phyloP scores from a whole-genome alignment of 345 rosid species.

The Reutealis trisperma region DNA sequence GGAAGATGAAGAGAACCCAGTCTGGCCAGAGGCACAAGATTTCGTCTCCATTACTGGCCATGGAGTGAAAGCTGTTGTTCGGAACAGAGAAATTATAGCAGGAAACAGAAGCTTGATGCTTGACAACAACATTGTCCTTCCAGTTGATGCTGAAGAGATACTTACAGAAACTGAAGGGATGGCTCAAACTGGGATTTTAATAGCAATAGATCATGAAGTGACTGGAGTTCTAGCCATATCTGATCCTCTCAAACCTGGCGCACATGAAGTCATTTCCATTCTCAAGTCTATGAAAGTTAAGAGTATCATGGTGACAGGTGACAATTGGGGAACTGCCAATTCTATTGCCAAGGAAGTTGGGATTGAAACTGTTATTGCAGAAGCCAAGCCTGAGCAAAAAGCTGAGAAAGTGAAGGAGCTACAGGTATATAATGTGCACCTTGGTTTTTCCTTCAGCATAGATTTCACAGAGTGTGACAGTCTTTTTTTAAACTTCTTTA shows the following conservation, averaged over 20 bases:
- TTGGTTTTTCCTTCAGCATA: not conserved
- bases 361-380: constrained; percentile 73
- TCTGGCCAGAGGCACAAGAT: constrained; percentile 80
- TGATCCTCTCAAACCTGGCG: constrained; percentile 79
- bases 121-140: constrained; percentile 41
- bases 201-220: constrained; percentile 59
- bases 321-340: constrained; percentile 94
- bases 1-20: constrained; percentile 71
- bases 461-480: not conserved
- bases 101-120: constrained; percentile 85
- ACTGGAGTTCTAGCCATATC: constrained; percentile 74
- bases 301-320: constrained; percentile 96
- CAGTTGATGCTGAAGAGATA: constrained; percentile 66
- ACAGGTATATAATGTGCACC: constrained; percentile 47
- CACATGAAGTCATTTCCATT: constrained; percentile 67
- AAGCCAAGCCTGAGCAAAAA: constrained; percentile 89
- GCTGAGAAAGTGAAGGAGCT: constrained; percentile 84
- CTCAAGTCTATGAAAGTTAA: constrained; percentile 74
- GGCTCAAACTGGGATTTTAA: constrained; percentile 85
- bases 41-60: constrained; percentile 80
- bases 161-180: constrained; percentile 67
- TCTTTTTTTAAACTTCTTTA: not conserved
- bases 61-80: constrained; percentile 77
- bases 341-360: constrained; percentile 84
- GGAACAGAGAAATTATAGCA: constrained; percentile 57